Conservation (phyloP, 768 basidiomycete species). For the Naganishia vaughanmartiniae region DNA sequence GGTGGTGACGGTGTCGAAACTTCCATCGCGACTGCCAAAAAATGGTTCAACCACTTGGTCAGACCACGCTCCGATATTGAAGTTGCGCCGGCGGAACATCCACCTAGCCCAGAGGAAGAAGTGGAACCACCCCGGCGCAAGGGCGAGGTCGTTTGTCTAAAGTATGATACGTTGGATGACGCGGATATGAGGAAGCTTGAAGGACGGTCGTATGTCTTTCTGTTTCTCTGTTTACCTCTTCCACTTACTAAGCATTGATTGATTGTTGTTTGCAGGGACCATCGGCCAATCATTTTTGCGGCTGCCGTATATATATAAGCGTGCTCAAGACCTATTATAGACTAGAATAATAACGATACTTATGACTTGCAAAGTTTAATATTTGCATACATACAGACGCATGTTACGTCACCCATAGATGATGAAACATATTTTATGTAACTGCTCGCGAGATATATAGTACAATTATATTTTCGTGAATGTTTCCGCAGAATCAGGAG, state of each 20-base stretch:
- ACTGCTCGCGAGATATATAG: too few relatives aligned
- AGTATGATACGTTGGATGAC: conserved; percentile 52
- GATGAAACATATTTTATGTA: too few relatives aligned
- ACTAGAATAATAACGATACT: not conserved
- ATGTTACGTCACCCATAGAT: not conserved
- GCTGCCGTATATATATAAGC: conserved; percentile 45
- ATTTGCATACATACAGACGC: not conserved
- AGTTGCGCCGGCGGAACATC: not conserved
- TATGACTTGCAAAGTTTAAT: not conserved
- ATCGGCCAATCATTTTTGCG: conserved; percentile 50
- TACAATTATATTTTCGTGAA: too few relatives aligned
- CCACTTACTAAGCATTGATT: not conserved
- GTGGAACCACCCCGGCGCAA: conserved; percentile 32
- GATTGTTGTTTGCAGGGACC: conserved; percentile 38
- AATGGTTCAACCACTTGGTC: conserved; percentile 40
- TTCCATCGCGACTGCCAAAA: conserved; percentile 20
- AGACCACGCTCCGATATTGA: conserved; percentile 31
- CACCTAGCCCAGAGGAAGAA: not conserved
- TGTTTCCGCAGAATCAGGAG: too few relatives aligned
- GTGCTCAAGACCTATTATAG: not conserved
- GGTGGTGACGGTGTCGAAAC: conserved; percentile 21
- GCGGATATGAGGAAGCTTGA: conserved; percentile 49
- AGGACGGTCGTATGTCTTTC: conserved; percentile 44
- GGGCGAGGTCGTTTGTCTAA: conserved; percentile 50
- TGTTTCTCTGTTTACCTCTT: not conserved